Base-by-base conservation (phyloP, 176 grass and related monocot genomes). In the Metroxylon sagu region DNA sequence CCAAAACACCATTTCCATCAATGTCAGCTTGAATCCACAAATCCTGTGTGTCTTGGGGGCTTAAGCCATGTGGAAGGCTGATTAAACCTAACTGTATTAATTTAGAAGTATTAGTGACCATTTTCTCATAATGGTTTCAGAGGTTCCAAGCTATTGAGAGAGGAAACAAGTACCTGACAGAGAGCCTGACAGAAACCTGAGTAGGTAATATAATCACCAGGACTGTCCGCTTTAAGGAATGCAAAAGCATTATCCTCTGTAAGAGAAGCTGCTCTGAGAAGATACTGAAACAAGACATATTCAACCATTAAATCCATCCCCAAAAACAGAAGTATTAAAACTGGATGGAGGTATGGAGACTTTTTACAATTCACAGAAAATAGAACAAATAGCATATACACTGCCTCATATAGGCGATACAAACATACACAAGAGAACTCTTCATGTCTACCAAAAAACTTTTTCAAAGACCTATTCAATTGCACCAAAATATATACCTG, bases 131-230 rank as follows among this genome's bases (percentile, higher is more conserved):
- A 25, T 19, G 50, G 54, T 53, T 57, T 43, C 58, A 73, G 43
- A 81, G 19, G 54, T 4, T 16, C 23, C 14, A 53, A 26, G 18
- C 8, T 52, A 2, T 25, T 10, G 5, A 16, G 27, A 2, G 5
- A 52, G 48, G 10, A 16, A 15, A 5, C 6, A 8, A 3, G 15
- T 52, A 65, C 62, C 62, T 52, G 62, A 26, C 12, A 49, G 49
- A 65, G 62, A 4, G 49, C 62, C 12, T 52, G 62, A 65, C 62
- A 65, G 49, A 65, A 65, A 65, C 62, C 25, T 27, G 62, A 65
- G 25, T 51, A 65, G 62, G 62, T 65, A 52, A 65, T 65, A 25
- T 18, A 65, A 52, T 65, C 62, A 52, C 48, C 48, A 65, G 62
- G 62, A 26, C 23, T 52, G 21, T 65, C 62, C 49, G 26, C 49